Evolutionary conservation across 2,329 filamentous ascomycete species (phyloP), one percentile per base, ranked within the genome.

Genomic region (Aspergillus sp.): DNA sequence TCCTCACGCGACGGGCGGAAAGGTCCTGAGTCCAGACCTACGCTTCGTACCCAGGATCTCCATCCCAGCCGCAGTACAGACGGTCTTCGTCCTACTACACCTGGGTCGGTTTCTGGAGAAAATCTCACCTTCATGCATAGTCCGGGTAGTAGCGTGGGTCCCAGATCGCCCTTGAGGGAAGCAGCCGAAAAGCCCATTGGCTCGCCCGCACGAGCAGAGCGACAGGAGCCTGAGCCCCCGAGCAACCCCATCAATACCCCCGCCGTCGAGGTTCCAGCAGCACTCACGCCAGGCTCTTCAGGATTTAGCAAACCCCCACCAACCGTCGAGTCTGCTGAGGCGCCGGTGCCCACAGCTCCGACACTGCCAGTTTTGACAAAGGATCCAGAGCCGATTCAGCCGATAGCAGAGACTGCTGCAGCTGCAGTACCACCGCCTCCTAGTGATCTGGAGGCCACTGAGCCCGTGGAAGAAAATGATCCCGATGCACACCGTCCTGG

Each of bases 401-500:
- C 54, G 6, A 41, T 50, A 28, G 23, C 58, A 28, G 63, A 66
- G 28, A 57, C 21, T 17, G 51, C 61, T 38, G 54, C 21, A n/a
- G 51, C 61, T 38, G 54, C 61, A 13, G 32, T 53, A 5, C 60
- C 63, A 30, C 41, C 66, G 12, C 61, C 65, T 3, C 50, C 41
- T n/a, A 63, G 61, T 54, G 52, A 66, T 13, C 51, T 64, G 2
- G 65, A 65, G 17, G 47, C 53, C n/a, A 23, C 59, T 15, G 60
- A 63, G 15, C 61, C 68, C 13, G 62, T 76, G 10, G 76, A 73
- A 82, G 82, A 76, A 75, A 36, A 36, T 12, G 79, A 69, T 76
- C 84, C 84, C 28, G 82, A 84, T 48, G 74, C 77, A 30, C 80
- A 83, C 65, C 82, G 91, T n/a, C 91, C 92, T 17, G 92, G 92